phyloP scores from a whole-genome alignment of 441 rosid species.

The Eutrema salsugineum region DNA sequence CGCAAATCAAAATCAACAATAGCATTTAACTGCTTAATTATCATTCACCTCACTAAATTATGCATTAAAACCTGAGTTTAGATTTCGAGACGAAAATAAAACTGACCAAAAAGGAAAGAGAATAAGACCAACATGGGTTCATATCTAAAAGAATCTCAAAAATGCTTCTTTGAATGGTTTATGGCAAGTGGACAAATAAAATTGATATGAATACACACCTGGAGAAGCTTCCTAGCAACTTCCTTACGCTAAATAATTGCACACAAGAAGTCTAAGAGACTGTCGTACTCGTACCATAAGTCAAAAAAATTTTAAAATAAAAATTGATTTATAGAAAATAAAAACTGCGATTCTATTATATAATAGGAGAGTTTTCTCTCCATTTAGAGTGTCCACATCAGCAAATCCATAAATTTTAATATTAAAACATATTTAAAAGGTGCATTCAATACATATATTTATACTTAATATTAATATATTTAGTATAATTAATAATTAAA shows the following conservation, averaged over 20 bases:
- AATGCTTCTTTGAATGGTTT: neutral
- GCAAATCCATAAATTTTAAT: too few relatives aligned
- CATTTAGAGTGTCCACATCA: too few relatives aligned
- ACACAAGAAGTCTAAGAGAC: constrained; percentile 22
- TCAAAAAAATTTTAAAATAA: neutral
- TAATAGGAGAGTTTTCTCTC: too few relatives aligned
- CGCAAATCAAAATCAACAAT: neutral
- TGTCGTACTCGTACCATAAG: neutral
- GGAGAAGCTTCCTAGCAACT: constrained; percentile 8
- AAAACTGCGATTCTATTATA: too few relatives aligned
- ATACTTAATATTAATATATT: too few relatives aligned
- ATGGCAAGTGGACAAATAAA: constrained; percentile 5
- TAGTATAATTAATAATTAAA: too few relatives aligned
- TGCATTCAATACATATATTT: too few relatives aligned
- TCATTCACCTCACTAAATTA: neutral
- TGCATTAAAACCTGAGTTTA: neutral
- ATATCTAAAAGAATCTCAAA: constrained; percentile 4
- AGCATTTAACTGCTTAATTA: neutral
- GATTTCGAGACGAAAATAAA: neutral
- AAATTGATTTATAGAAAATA: neutral
- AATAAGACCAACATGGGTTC: neutral
- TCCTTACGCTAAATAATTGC: constrained; percentile 2
- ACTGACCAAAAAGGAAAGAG: neutral
- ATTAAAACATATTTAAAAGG: too few relatives aligned
- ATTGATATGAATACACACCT: neutral